Evolutionary conservation across 1,139 yeast species (phyloP).

Genomic region (Wickerhamiella infanticola): DNA sequence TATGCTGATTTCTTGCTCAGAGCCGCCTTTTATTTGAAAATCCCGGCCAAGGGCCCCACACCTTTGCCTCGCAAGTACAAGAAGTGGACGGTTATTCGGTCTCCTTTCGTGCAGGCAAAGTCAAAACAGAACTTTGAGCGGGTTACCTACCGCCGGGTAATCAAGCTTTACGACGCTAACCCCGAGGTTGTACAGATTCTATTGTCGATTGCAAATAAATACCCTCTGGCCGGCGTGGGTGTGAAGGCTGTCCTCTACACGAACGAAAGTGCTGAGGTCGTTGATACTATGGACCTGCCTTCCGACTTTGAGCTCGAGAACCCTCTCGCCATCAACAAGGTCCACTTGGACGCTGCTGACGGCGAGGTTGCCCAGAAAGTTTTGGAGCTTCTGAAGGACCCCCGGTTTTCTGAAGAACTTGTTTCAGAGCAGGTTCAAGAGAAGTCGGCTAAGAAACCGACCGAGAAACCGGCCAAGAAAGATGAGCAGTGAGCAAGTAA

Average conservation of each 20-base stretch:
- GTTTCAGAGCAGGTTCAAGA: neutral
- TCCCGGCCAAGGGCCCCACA: constrained; percentile 59
- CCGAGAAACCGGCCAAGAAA: too few species aligned
- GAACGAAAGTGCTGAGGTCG: constrained; percentile 35
- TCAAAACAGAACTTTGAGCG: constrained; percentile 90
- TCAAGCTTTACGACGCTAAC: constrained; percentile 70
- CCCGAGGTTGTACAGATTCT: constrained; percentile 74
- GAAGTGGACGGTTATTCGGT: constrained; percentile 83
- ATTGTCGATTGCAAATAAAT: constrained; percentile 64
- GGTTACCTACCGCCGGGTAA: constrained; percentile 58
- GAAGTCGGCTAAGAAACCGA: too few species aligned
- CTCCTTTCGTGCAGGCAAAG: constrained; percentile 92
- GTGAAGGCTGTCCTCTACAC: constrained; percentile 58
- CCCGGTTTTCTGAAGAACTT: constrained; percentile 31
- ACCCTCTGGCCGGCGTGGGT: constrained; percentile 70
- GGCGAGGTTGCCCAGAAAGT: constrained; percentile 62
- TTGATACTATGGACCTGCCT: constrained; percentile 22
- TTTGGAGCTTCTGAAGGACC: constrained; percentile 50
- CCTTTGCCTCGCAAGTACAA: constrained; percentile 62
- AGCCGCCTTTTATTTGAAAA: constrained; percentile 78
- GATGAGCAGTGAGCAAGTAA: too few species aligned
- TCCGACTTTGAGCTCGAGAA: constrained; percentile 13
- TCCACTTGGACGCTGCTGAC: constrained; percentile 22
- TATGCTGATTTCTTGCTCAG: constrained; percentile 77
- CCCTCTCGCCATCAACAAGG: constrained; percentile 15